These are phyloP conservation scores for Acacia crassicarpa DNA, from an alignment of 306 rosid genomes.

Conservation along the genomic window DNA sequence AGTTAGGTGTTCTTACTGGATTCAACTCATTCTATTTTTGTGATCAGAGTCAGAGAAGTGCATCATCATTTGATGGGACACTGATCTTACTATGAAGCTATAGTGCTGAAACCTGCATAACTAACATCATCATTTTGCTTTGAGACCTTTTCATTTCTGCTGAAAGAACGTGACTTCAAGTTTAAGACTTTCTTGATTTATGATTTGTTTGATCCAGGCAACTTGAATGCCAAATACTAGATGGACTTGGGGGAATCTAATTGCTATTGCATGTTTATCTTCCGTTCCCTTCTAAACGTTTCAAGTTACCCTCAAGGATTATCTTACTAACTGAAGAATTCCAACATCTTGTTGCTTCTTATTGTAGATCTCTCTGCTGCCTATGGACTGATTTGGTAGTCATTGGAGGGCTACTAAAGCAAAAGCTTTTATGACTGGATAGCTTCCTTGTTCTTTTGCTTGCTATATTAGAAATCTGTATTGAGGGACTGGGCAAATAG, in stretches of 20 bases:
- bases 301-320: not conserved
- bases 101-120: not conserved
- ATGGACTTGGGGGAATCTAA: not conserved
- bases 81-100: not conserved
- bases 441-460: not conserved
- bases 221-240: not conserved
- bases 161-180: not conserved
- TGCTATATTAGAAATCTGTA: not conserved
- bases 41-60: not conserved
- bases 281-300: not conserved
- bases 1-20: conserved; percentile 3
- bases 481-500: conserved; percentile 38
- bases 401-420: conserved; percentile 31
- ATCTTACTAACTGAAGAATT: conserved; percentile 27
- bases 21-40: not conserved
- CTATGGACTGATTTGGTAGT: conserved; percentile 26
- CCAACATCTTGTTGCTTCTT: conserved; percentile 5
- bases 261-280: conserved; percentile 18
- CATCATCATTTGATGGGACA: not conserved
- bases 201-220: not conserved
- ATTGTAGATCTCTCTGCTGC: conserved; percentile 12
- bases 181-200: not conserved
- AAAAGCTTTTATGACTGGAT: conserved; percentile 15
- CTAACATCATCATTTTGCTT: not conserved
- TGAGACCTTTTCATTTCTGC: not conserved